Evolutionary conservation across 495 filamentous ascomycete genomes (phyloP).

Genomic region (Pseudevernia furfuracea): DNA sequence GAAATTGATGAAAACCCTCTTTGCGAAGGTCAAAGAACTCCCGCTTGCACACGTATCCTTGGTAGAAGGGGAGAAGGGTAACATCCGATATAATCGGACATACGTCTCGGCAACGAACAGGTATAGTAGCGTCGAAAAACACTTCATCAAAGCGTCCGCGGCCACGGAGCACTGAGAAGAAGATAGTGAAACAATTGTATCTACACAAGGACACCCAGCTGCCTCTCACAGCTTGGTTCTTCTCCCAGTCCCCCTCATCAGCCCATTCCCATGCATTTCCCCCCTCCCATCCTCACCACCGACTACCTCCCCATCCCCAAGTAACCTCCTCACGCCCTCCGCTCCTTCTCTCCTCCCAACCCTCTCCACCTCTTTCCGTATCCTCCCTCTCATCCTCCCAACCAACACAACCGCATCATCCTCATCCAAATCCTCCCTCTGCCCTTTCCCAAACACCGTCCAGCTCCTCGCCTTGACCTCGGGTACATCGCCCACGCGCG

Average conservation of each 20-base stretch:
- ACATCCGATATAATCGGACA: no score
- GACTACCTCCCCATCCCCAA: constrained; percentile 11
- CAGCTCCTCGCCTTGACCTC: constrained; percentile 56
- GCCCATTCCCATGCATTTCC: background rate
- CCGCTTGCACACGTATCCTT: background rate
- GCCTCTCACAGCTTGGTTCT: background rate
- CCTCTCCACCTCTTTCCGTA: constrained; percentile 49
- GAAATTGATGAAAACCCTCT: background rate
- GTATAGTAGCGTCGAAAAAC: background rate
- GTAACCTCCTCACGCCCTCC: constrained; percentile 20
- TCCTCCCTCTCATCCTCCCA: constrained; percentile 49
- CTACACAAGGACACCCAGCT: background rate
- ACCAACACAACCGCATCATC: constrained; percentile 66
- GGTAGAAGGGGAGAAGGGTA: no score
- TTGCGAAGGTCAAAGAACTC: background rate
- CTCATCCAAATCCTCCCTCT: constrained; percentile 77
- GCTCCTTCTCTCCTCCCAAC: constrained; percentile 38
- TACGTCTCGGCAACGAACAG: background rate
- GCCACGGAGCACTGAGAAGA: no score
- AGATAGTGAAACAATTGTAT: background rate
- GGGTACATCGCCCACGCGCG: constrained; percentile 41
- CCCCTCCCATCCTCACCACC: background rate
- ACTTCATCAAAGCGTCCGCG: background rate
- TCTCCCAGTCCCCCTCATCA: background rate
- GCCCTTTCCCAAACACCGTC: constrained; percentile 75